Evolutionary conservation across 441 rosid genomes (phyloP), one percentile per base, ranked within the genome.

Genomic region (Populus hybrid): DNA sequence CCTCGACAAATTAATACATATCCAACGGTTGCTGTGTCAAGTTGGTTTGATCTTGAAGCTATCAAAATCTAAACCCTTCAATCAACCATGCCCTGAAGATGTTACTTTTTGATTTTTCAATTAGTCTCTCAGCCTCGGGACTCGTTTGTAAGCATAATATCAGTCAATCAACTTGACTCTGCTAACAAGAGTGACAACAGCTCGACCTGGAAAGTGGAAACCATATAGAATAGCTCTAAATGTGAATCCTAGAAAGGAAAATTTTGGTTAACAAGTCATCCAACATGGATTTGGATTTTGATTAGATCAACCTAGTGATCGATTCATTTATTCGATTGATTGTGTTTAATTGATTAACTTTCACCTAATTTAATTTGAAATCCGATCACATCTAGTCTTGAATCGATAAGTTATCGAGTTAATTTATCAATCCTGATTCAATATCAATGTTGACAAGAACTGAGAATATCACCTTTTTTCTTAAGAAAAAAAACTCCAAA

Each of bases 31-130:
- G 73, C 59, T 34, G 54, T 73, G n/a, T 36, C 28, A 20, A 21
- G 78, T 72, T 84, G 84, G 80, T 61, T 70, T 82, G 84, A 80
- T 80, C 67, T 74, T 30, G 72, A 76, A 71, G 75, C 82, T 67
- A 73, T 70, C 84, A 69, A 65, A 73, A 30, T 76, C 78, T 20
- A 23, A 54, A 78, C 34, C 38, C 35, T 46, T 65, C 72, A 28
- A 28, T 28, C 30, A 74, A 70, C 67, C 42, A 14, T 50, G 70
- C 10, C 8, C 54, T 59, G 23, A 50, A 30, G 68, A 57, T 38
- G 6, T 23, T 10, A 64, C 5, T 64, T 32, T 12, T 6, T 2
- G 68, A 64, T 64, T 64, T 54, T 18, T 64, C 11, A 9, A 1
- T 10, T 12, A 26, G 12, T 8, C 68, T 24, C 14, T 40, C 50